Percentiles rank a stretch among this genome's conserved stretches.
These are phyloP conservation scores for Volutella citrinella DNA, from an alignment of 2,329 filamentous ascomycete species.

Conservation along the genomic window DNA sequence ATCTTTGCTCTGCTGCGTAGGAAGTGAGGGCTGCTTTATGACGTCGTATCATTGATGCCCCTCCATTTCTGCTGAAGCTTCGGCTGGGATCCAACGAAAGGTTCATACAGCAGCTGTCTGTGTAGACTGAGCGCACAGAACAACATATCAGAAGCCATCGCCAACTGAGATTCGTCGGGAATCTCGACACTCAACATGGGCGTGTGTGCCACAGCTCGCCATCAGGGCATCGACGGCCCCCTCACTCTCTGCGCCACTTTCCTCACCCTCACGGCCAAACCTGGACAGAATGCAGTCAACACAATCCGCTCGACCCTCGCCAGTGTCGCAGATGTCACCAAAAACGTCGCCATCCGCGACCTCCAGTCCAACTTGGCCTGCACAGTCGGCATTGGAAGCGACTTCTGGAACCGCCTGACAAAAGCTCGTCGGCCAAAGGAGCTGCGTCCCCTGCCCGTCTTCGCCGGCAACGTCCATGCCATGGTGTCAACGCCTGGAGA, in stretches of 20 bases:
- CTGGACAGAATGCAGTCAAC: conserved; percentile 31
- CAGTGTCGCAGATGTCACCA: conserved; percentile 42
- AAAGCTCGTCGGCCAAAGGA: conserved; percentile 44
- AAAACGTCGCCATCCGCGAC: conserved; percentile 53
- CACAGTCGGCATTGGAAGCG: conserved; percentile 52
- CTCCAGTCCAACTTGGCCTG: conserved; percentile 43
- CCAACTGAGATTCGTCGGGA: too few species aligned
- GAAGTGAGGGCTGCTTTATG: too few species aligned
- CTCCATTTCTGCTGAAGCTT: too few species aligned
- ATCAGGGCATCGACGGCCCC: conserved; percentile 47
- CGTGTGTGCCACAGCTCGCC: too few species aligned
- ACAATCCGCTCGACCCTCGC: conserved; percentile 45
- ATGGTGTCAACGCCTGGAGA: conserved; percentile 56
- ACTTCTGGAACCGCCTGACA: conserved; percentile 47
- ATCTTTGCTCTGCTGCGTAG: too few species aligned
- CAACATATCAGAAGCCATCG: too few species aligned
- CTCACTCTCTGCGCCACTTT: conserved; percentile 53
- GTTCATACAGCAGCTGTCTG: too few species aligned
- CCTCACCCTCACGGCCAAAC: conserved; percentile 43
- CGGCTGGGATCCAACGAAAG: too few species aligned
- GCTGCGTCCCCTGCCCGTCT: conserved; percentile 46
- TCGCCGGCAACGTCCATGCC: conserved; percentile 47
- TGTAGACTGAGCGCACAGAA: too few species aligned
- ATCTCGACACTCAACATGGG: too few species aligned
- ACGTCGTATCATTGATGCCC: too few species aligned